A percentile compares a stretch with the other conserved stretches of the same genome.
phyloP scores from a whole-genome alignment of 768 basidiomycete genomes.

The Kockovaella imperatae region DNA sequence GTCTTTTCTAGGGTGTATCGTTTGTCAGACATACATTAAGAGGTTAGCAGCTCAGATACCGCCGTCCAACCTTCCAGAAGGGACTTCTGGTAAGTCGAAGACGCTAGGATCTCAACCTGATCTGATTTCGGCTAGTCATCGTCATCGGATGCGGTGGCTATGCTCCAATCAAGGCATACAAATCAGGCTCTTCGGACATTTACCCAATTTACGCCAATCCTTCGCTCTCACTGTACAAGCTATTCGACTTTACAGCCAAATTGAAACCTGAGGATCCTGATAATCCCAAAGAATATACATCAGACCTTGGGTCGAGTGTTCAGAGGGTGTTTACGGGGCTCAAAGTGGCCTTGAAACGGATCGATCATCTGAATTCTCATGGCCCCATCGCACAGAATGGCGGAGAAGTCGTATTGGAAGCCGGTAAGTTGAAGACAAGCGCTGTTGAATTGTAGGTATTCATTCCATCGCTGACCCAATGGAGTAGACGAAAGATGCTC shows the following conservation, averaged over 20 bases:
- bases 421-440: slow-evolving; percentile 18
- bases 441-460: background rate
- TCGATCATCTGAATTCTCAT: slow-evolving; percentile 9
- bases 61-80: slow-evolving; percentile 11
- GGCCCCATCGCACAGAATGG: slow-evolving; percentile 34
- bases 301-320: slow-evolving; percentile 1
- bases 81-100: slow-evolving; percentile 12
- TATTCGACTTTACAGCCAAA: slow-evolving; percentile 15
- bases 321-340: slow-evolving; percentile 83
- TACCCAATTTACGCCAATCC: slow-evolving; percentile 31
- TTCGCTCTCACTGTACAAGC: slow-evolving; percentile 17
- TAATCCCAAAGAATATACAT: slow-evolving; percentile 15
- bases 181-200: slow-evolving; percentile 5
- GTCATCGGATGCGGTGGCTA: slow-evolving; percentile 27
- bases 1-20: slow-evolving; percentile 21
- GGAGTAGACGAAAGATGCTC: slow-evolving; percentile 25
- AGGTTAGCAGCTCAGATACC: slow-evolving; percentile 14
- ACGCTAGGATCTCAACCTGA: background rate
- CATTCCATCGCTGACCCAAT: background rate
- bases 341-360: slow-evolving; percentile 62
- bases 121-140: slow-evolving; percentile 9
- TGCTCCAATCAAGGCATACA: slow-evolving; percentile 21
- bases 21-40: slow-evolving; percentile 21
- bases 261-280: slow-evolving; percentile 4
- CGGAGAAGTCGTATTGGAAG: slow-evolving; percentile 28